A percentile compares a stretch with the other conserved stretches of the same genome.
Conservation (phyloP, 768 basidiomycete genomes). For the Amanita pallidorosea region DNA sequence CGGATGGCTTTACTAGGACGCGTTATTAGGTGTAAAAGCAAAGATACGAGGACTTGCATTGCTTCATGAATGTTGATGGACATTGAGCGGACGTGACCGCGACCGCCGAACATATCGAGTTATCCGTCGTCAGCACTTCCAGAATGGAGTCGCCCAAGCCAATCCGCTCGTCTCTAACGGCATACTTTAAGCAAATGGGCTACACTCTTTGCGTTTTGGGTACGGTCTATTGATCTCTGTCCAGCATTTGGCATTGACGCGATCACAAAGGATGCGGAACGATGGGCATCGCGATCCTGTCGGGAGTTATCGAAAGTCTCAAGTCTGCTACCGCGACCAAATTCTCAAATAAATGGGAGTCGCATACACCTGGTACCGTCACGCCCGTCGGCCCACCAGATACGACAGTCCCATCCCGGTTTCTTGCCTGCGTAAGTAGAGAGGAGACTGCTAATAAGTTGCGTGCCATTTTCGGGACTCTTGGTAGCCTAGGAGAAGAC, state of each 20-base stretch:
- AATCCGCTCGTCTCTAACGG: background rate
- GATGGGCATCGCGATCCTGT: constrained; percentile 93
- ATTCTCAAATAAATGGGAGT: constrained; percentile 45
- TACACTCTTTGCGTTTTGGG: constrained; percentile 90
- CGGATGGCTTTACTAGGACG: constrained; percentile 48
- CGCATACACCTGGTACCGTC: constrained; percentile 60
- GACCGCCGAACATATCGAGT: too few relatives aligned
- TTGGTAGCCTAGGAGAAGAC: constrained; percentile 49
- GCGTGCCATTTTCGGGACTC: constrained; percentile 41
- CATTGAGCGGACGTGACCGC: constrained; percentile 13
- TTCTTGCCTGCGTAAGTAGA: constrained; percentile 81
- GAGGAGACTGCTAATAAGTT: constrained; percentile 66
- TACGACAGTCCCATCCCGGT: constrained; percentile 63
- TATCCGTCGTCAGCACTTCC: background rate
- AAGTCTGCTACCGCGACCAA: constrained; percentile 27
- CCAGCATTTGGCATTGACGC: constrained; percentile 8
- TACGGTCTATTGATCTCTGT: constrained; percentile 14
- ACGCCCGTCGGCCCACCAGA: constrained; percentile 58
- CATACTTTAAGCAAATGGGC: constrained; percentile 43
- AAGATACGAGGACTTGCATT: constrained; percentile 20
- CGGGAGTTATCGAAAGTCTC: constrained; percentile 83
- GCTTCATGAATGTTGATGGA: constrained; percentile 38
- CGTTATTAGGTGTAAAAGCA: background rate
- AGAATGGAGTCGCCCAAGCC: background rate
- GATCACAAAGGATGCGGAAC: constrained; percentile 79